Evolutionary conservation across 1,139 yeast species (phyloP).

Genomic region (Candida dubliniensis): DNA sequence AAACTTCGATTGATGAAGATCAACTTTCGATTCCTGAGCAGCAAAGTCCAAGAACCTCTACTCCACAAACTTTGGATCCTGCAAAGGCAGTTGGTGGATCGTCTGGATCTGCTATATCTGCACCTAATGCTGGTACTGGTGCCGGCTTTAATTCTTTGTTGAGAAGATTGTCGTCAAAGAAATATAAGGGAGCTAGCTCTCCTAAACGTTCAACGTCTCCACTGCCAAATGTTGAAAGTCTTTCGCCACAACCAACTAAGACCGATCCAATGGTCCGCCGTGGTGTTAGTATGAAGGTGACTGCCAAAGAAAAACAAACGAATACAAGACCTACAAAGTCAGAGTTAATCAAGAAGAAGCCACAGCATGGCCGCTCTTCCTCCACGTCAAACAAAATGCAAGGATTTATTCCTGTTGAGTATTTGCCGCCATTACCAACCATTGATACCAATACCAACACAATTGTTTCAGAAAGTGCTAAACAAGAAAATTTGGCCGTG

Average conservation of each 20-base stretch:
- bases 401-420: conserved; percentile 48
- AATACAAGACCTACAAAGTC: conserved; percentile 20
- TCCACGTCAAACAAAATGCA: conserved; percentile 29
- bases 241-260: conserved; percentile 17
- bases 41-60: conserved; percentile 32
- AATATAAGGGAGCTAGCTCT: conserved; percentile 20
- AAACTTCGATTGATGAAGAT: conserved; percentile 16
- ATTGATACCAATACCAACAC: conserved; percentile 34
- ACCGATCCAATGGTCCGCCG: conserved; percentile 57
- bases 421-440: conserved; percentile 51
- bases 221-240: conserved; percentile 8
- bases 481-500: background rate
- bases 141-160: conserved; percentile 40
- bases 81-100: conserved; percentile 6
- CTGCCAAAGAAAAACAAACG: conserved; percentile 51
- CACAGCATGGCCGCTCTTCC: conserved; percentile 29
- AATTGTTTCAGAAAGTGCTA: conserved; percentile 16
- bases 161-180: conserved; percentile 41
- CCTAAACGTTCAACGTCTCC: conserved; percentile 18
- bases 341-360: conserved; percentile 7
- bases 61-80: conserved; percentile 37
- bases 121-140: conserved; percentile 21
- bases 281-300: conserved; percentile 61
- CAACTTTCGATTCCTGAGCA: conserved; percentile 27
- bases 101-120: conserved; percentile 26